These are phyloP conservation scores for Vitis riparia DNA, from an alignment of 164 flowering plant genomes.

Conservation along the genomic window DNA sequence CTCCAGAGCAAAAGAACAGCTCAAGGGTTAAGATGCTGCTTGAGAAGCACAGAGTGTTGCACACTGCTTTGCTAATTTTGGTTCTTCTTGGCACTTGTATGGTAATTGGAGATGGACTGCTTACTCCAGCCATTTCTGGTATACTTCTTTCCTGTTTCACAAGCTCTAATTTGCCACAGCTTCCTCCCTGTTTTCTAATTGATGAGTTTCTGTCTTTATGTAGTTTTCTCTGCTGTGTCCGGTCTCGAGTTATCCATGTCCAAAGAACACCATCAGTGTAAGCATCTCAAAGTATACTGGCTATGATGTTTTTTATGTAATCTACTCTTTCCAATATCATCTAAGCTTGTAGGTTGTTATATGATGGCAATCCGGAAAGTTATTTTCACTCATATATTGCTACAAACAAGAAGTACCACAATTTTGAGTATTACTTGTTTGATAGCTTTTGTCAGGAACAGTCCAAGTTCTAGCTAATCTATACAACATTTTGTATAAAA, in stretches of 20 bases:
- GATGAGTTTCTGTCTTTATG: slow-evolving; percentile 8
- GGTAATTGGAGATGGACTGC: slow-evolving; percentile 92
- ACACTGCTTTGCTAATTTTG: slow-evolving; percentile 72
- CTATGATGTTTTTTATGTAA: background rate
- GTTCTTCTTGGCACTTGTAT: slow-evolving; percentile 91
- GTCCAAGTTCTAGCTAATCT: too few relatives aligned
- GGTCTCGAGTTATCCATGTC: slow-evolving; percentile 91
- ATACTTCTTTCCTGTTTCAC: background rate
- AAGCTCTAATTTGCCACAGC: background rate
- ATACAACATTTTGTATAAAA: too few relatives aligned
- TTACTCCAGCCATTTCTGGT: slow-evolving; percentile 92
- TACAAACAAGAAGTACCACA: too few relatives aligned
- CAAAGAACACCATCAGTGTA: slow-evolving; percentile 76
- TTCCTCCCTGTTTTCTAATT: background rate
- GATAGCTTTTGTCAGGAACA: too few relatives aligned
- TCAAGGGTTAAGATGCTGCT: slow-evolving; percentile 58
- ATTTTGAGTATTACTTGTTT: too few relatives aligned
- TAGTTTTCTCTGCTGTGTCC: slow-evolving; percentile 88
- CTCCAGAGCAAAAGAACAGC: slow-evolving; percentile 48
- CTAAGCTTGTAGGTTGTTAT: too few relatives aligned
- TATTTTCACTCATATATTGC: too few relatives aligned
- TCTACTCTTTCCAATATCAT: background rate
- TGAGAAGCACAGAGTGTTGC: slow-evolving; percentile 71
- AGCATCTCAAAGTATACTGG: slow-evolving; percentile 26
- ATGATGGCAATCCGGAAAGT: too few relatives aligned